Percentiles rank a stretch among this genome's conserved stretches.
Evolutionary conservation across 2,329 filamentous ascomycete genomes (phyloP).

Genomic region (Trichoderma sp.): DNA sequence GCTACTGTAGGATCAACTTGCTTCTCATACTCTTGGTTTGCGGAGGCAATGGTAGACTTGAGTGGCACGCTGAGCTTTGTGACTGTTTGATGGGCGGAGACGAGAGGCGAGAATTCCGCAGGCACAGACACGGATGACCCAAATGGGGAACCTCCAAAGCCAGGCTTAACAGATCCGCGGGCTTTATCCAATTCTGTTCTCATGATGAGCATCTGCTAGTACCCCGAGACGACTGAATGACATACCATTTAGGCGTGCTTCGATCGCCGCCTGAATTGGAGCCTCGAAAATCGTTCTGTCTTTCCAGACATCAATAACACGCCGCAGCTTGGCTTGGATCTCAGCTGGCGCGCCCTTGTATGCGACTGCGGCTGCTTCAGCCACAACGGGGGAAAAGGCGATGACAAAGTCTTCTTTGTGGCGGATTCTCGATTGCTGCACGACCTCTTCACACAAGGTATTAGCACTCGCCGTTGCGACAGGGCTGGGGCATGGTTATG

Average conservation of each 20-base stretch:
- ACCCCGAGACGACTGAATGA: background rate
- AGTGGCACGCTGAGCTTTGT: slow-evolving; percentile 71
- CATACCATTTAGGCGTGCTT: slow-evolving; percentile 76
- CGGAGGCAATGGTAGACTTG: slow-evolving; percentile 67
- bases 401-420: slow-evolving; percentile 90
- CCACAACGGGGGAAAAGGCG: slow-evolving; percentile 88
- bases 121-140: slow-evolving; percentile 66
- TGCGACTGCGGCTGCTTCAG: slow-evolving; percentile 84
- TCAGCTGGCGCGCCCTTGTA: slow-evolving; percentile 88
- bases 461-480: slow-evolving; percentile 5
- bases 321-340: slow-evolving; percentile 81
- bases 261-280: slow-evolving; percentile 78
- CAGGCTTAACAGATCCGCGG: slow-evolving; percentile 54
- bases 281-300: slow-evolving; percentile 81
- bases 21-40: slow-evolving; percentile 82
- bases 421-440: slow-evolving; percentile 91
- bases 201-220: slow-evolving; percentile 29
- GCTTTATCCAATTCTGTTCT: slow-evolving; percentile 63
- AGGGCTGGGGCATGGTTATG: background rate
- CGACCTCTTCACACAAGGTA: slow-evolving; percentile 67
- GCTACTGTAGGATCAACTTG: slow-evolving; percentile 70
- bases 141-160: slow-evolving; percentile 58
- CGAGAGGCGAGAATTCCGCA: slow-evolving; percentile 74
- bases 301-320: slow-evolving; percentile 94
- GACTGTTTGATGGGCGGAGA: slow-evolving; percentile 71